Base-by-base conservation (phyloP, 306 rosid genomes). In the Cucurbita argyrosperma region DNA sequence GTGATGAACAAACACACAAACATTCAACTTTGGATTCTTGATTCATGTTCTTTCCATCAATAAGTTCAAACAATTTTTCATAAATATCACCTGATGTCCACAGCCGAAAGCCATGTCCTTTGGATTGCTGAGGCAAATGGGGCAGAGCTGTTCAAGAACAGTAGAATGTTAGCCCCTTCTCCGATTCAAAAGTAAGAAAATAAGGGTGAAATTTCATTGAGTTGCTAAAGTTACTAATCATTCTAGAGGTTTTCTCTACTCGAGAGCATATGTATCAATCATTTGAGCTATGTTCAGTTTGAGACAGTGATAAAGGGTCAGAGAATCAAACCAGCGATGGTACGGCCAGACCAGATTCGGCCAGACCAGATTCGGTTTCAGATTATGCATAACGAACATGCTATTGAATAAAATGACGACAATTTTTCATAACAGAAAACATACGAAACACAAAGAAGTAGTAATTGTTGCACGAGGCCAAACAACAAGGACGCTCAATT, bases 51-150 rank as follows among this genome's bases (percentile, higher is more conserved):
- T 46, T 18, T 21, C 21, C 42, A 49, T 50, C 35, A 5, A 14
- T 50, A 14, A 14, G 74, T 70, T 26, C 7, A 46, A 19, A 30
- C 13, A 70, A 30, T 35, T 35, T 26, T 26, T 8, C 19, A 39
- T 10, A 11, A 16, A 63, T 67, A 55, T 72, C 52, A 57, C 99
- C 99, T 84, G 99, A 80, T 94, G 99, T 67, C 99, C 99, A 72
- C 99, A 94, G 75, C 96, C 97, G 52, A 91, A 94, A 74, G 97
- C 99, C 96, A 94, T 84, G 89, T 94, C 91, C 84, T 89, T 94
- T 4, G 89, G 10, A 77, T 94, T 85, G 37, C 15, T 87, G 49
- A 94, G 79, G 84, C 99, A 91, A 78, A 94, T 89, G 75, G 97
- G 95, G 84, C 98, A 94, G 76, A 88, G 71, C 98, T 94, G 95